These are phyloP conservation scores for Angophora floribunda DNA, from an alignment of 345 rosid genomes.

Conservation along the genomic window DNA sequence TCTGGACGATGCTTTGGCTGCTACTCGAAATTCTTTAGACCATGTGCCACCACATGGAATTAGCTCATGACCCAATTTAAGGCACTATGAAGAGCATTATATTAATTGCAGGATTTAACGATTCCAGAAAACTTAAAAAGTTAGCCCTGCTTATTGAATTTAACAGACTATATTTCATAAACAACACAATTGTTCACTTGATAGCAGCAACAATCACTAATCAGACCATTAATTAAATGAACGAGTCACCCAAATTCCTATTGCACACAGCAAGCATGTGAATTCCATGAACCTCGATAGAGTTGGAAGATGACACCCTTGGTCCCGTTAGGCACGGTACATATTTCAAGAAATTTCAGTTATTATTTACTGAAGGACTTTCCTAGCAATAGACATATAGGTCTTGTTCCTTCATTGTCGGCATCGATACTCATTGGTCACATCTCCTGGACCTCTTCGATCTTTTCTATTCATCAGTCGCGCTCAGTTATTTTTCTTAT, in stretches of 20 bases:
- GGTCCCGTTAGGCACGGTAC: not conserved
- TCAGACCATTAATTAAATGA: too few relatives aligned
- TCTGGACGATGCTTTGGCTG: not conserved
- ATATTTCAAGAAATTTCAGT: not conserved
- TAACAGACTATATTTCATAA: not conserved
- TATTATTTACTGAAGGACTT: not conserved
- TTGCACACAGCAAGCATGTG: too few relatives aligned
- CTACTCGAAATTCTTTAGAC: not conserved
- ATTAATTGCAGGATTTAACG: not conserved
- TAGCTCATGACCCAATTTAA: too few relatives aligned
- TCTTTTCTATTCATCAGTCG: too few relatives aligned
- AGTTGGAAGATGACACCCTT: not conserved
- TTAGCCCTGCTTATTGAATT: not conserved
- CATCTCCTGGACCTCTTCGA: too few relatives aligned
- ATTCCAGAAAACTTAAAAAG: not conserved
- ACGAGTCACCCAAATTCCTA: too few relatives aligned
- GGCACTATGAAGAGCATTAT: rapidly evolving
- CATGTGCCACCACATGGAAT: not conserved
- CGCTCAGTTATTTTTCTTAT: too few relatives aligned
- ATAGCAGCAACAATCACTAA: not conserved
- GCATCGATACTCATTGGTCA: too few relatives aligned
- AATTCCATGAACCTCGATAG: not conserved
- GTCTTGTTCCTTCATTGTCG: not conserved
- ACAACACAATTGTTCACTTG: not conserved
- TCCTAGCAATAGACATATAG: not conserved